A percentile compares a stretch with the other conserved stretches of the same genome.
Conservation (phyloP, 2,329 filamentous ascomycete genomes). For the Colletotrichum kahawae region DNA sequence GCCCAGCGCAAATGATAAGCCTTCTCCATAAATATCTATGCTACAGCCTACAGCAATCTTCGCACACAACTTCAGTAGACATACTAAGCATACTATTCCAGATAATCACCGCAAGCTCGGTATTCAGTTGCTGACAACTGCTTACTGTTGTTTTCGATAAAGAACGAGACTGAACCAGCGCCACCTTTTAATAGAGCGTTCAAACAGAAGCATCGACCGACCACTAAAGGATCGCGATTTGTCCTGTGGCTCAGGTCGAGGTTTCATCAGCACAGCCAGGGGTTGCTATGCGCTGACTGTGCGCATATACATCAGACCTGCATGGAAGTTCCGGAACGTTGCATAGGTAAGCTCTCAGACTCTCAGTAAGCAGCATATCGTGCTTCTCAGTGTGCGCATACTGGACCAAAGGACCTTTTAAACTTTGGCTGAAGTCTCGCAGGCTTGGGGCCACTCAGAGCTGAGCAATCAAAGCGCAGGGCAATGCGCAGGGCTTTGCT, state of each 20-base stretch:
- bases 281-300: background rate
- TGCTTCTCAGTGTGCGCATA: background rate
- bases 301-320: background rate
- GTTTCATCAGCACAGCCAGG: background rate
- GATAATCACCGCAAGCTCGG: no score
- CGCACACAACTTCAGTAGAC: no score
- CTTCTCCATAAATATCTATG: no score
- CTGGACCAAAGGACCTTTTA: background rate
- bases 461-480: background rate
- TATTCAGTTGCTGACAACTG: no score
- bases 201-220: background rate
- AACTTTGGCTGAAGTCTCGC: background rate
- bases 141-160: background rate
- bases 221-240: no score
- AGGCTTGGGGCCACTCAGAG: background rate
- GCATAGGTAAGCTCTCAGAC: background rate
- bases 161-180: background rate
- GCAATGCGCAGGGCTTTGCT: background rate
- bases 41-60: no score
- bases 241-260: background rate
- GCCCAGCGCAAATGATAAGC: no score
- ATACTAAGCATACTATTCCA: no score
- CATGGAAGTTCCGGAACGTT: background rate
- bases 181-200: background rate
- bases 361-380: background rate